Conservation (phyloP, 305 asterid genomes). For the Salvia sclarea region DNA sequence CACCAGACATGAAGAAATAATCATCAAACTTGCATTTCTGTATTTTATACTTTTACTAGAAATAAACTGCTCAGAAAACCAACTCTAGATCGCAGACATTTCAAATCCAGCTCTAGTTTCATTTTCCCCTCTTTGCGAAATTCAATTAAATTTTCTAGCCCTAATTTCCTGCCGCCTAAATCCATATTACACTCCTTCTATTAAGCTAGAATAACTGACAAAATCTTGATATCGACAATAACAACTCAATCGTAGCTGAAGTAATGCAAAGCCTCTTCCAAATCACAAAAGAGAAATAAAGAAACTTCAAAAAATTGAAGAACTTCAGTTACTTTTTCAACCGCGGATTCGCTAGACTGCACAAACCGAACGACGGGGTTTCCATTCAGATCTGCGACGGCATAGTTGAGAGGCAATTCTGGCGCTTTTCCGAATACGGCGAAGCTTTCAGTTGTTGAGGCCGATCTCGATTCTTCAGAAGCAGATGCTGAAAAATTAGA, state of each 20-base stretch:
- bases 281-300: neutral
- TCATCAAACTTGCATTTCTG: neutral
- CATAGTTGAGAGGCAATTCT: constrained; percentile 37
- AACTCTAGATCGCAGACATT: neutral
- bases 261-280: neutral
- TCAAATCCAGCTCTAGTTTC: neutral
- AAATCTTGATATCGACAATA: neutral
- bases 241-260: neutral
- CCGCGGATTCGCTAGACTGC: constrained; percentile 59
- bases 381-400: constrained; percentile 46
- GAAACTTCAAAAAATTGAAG: neutral
- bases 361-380: constrained; percentile 51
- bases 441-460: constrained; percentile 35
- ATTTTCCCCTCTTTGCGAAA: neutral
- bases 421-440: constrained; percentile 36
- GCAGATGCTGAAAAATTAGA: constrained; percentile 23
- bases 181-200: neutral
- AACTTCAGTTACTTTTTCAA: constrained; percentile 53
- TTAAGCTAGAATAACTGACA: neutral
- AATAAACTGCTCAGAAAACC: neutral
- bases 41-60: neutral
- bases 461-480: constrained; percentile 42
- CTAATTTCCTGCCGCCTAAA: neutral
- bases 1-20: neutral
- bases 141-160: neutral